phyloP scores from a whole-genome alignment of 345 rosid species.

The Gossypium longicalyx region DNA sequence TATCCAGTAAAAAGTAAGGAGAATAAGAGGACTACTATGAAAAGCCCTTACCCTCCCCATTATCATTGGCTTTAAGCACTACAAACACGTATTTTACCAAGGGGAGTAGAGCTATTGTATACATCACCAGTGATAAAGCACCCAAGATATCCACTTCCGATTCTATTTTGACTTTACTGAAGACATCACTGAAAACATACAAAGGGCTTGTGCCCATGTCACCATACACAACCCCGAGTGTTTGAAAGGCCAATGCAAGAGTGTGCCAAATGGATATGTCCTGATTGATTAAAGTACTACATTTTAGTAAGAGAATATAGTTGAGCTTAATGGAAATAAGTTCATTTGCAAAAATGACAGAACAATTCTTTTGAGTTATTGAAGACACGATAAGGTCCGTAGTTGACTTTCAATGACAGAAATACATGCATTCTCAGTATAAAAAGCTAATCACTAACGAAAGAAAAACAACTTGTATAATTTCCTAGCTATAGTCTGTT shows the following conservation, averaged over 20 bases:
- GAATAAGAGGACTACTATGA: neutral
- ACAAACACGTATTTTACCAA: conserved; percentile 85
- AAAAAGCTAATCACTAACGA: neutral
- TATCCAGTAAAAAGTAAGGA: neutral
- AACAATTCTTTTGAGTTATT: neutral
- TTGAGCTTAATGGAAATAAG: neutral
- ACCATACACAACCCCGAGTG: conserved; percentile 96
- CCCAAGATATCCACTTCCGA: conserved; percentile 91
- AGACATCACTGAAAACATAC: conserved; percentile 88
- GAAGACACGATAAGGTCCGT: neutral
- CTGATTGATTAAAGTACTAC: conserved; percentile 38
- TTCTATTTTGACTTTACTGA: conserved; percentile 74
- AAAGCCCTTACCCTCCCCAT: conserved; percentile 69
- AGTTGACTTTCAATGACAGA: neutral
- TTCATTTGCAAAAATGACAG: neutral
- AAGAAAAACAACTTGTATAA: neutral
- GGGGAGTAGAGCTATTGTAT: conserved; percentile 88
- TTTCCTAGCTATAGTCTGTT: neutral
- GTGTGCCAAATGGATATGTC: conserved; percentile 60
- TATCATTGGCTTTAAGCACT: conserved; percentile 95
- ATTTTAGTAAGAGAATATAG: conserved; percentile 13
- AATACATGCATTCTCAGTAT: neutral
- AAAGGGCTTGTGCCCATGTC: conserved; percentile 98
- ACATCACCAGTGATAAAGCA: conserved; percentile 86
- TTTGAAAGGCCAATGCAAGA: conserved; percentile 86